Evolutionary conservation across 208 protist species (phyloP), one percentile per base, ranked within the genome.

Genomic region (Endotrypanum monterogeii): DNA sequence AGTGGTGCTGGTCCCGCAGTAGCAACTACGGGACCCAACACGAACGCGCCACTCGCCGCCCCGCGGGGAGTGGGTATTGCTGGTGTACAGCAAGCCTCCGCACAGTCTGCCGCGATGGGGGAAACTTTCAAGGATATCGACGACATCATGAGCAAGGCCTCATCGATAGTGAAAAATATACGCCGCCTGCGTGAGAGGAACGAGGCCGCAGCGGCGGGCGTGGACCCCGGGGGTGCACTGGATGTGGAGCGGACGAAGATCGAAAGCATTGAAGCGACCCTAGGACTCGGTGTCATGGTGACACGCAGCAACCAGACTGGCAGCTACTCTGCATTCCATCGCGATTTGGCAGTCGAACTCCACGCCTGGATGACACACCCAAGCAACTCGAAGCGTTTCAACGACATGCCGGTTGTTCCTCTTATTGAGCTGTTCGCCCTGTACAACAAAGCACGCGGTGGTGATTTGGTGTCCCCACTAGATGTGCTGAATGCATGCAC

Each of bases 231-330:
- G 12, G 80, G 66, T n/a, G 79, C 78, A 25, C 79, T 67, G 6
- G 79, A 69, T 0, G 77, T 67, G 18, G 88, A 92, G 54, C 56
- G 66, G 18, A 83, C 57, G 1, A 80, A 82, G 44, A 86, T 96
- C 67, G 88, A 96, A 57, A 94, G 91, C 72, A 94, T 96, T 70
- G 91, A 96, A 77, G 85, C 88, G 9, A 96, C 91, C 44, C 83
- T 96, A 18, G 91, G 91, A 6, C 74, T 96, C 11, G 89, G 91
- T 2, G 76, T 80, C 32, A 82, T 94, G 74, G 88, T 93, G 50
- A 79, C 81, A 20, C 61, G 67, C 44, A 63, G 67, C 25, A 61
- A 67, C 58, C 78, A 57, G 12, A 61, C 9, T 46, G 51, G 66
- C 72, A 81, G 76, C 72, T 62, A 74, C 37, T 67, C 69, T 6